Percentiles rank a stretch among this genome's conserved stretches.
These are phyloP conservation scores for Phialemoniopsis sp. DNA, from an alignment of 2,329 filamentous ascomycete species.

Conservation along the genomic window DNA sequence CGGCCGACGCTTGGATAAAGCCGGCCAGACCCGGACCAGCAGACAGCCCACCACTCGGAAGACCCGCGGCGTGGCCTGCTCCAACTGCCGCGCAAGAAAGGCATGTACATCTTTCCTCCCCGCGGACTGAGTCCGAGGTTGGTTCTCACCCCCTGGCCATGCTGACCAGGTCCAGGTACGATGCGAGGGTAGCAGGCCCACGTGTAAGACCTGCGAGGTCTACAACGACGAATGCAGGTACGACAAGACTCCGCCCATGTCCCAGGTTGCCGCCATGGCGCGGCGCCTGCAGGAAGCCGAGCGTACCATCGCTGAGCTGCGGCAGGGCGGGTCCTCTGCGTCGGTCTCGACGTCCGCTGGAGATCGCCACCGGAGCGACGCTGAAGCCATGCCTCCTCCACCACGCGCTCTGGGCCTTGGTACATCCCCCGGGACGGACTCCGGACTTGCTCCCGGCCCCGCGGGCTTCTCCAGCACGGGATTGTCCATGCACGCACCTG, in stretches of 20 bases:
- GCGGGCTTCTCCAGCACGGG: too few relatives aligned
- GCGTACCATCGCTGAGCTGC: constrained; percentile 11
- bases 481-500: too few relatives aligned
- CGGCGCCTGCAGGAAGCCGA: constrained; percentile 18
- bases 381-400: background rate
- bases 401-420: background rate
- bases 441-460: too few relatives aligned
- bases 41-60: too few relatives aligned
- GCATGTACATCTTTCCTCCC: constrained; percentile 1
- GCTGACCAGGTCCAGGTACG: constrained; percentile 8
- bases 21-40: too few relatives aligned
- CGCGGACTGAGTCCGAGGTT: background rate
- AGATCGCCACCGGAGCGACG: background rate
- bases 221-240: constrained; percentile 23
- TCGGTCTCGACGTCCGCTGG: constrained; percentile 4
- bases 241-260: constrained; percentile 23
- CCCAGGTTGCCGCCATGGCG: constrained; percentile 22
- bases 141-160: too few relatives aligned
- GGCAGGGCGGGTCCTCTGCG: constrained; percentile 1
- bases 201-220: constrained; percentile 23
- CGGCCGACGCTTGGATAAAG: too few relatives aligned
- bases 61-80: constrained; percentile 13
- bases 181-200: constrained; percentile 21
- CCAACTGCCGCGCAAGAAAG: constrained; percentile 15
- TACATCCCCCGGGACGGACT: background rate